Percentiles rank a stretch among this genome's conserved stretches.
phyloP scores from a whole-genome alignment of 2,329 filamentous ascomycete genomes.

The Paracoccidioides lutzii region DNA sequence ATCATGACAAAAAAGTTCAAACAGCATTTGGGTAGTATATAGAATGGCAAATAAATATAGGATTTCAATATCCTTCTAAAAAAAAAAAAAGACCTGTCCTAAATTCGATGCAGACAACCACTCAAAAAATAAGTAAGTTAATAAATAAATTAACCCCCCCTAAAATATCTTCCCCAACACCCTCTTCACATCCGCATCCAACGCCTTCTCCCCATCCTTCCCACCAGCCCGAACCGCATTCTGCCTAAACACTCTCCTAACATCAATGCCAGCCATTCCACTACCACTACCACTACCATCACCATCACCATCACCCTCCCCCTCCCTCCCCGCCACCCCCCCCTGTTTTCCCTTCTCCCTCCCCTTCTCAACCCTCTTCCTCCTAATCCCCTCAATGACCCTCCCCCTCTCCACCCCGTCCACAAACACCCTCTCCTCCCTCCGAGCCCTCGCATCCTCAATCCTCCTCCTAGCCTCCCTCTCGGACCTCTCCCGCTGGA shows the following conservation, averaged over 20 bases:
- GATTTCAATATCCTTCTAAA: neutral
- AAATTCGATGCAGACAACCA: too few relatives aligned
- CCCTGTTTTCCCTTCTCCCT: constrained; percentile 22
- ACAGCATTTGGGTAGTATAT: neutral
- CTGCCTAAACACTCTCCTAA: constrained; percentile 30
- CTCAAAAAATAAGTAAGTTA: neutral
- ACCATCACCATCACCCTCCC: constrained; percentile 8
- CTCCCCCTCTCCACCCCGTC: constrained; percentile 30
- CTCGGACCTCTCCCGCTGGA: constrained; percentile 31
- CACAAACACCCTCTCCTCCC: constrained; percentile 33
- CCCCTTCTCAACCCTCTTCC: constrained; percentile 31
- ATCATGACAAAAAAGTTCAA: neutral
- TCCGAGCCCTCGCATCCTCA: constrained; percentile 30
- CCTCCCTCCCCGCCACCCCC: constrained; percentile 8
- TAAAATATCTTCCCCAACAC: constrained; percentile 37
- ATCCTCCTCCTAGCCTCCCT: constrained; percentile 29
- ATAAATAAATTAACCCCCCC: neutral
- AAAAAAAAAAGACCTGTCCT: neutral
- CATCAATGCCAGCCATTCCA: neutral
- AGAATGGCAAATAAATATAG: neutral
- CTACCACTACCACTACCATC: constrained; percentile 13
- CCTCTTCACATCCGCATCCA: constrained; percentile 27
- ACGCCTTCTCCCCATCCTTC: constrained; percentile 15
- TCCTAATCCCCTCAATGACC: constrained; percentile 32
- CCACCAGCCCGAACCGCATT: constrained; percentile 23